Conservation (phyloP, 164 flowering plant genomes). For the Saururus chinensis region DNA sequence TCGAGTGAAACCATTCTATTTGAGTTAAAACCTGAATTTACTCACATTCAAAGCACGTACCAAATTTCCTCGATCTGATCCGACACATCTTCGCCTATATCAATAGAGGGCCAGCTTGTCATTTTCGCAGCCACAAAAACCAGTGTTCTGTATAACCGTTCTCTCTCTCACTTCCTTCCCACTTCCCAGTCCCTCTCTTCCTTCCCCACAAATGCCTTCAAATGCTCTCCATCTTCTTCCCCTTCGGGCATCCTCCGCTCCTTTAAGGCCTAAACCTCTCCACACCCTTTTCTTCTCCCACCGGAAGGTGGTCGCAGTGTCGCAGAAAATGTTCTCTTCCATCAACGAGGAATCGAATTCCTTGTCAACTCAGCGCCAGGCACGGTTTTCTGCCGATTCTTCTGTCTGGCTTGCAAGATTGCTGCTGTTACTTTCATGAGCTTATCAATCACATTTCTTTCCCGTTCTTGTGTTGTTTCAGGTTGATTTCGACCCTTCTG, state of each 20-base stretch:
- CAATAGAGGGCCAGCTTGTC: background rate
- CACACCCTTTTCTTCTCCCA: background rate
- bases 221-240: background rate
- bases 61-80: too few relatives aligned
- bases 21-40: too few relatives aligned
- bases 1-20: too few relatives aligned
- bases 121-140: conserved; percentile 2
- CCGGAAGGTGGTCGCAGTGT: background rate
- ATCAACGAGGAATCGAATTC: conserved; percentile 1
- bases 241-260: background rate
- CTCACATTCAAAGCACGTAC: too few relatives aligned
- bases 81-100: too few relatives aligned
- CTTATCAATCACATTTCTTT: too few relatives aligned
- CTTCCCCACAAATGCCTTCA: conserved; percentile 2
- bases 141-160: background rate
- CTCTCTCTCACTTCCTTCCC: conserved; percentile 1
- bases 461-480: conserved; percentile 14
- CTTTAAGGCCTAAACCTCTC: background rate
- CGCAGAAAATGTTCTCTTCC: background rate
- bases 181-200: background rate
- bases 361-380: conserved; percentile 3
- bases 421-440: too few relatives aligned
- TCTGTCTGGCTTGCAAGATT: too few relatives aligned
- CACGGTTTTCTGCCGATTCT: background rate
- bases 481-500: conserved; percentile 64